Base-by-base conservation (phyloP, 2,329 filamentous ascomycete species). In the Colletotrichum incanum region DNA sequence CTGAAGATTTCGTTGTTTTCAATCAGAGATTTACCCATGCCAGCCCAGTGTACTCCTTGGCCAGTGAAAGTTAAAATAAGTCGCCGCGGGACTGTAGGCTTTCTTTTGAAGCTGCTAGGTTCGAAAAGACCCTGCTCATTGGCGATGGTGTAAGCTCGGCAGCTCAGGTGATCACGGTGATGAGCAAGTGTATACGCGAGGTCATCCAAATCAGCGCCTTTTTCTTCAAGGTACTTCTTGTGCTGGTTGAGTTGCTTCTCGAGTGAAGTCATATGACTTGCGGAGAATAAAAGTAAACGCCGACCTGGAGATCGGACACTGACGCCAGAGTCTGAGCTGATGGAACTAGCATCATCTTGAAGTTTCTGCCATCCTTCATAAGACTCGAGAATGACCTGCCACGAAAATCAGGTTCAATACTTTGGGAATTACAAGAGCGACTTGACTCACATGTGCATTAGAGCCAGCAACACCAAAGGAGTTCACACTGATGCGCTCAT, bases 401-500 rank as follows among this genome's bases (percentile, higher is more conserved):
- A 37, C 12, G 7, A n/a, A 6, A 20, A 1, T 31, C 28, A 31
- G 28, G 3, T 31, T 31, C 28, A 28, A 5, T 14, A n/a, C 6
- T 26, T 12, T 12, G 5, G 26, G 14, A 0, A n/a, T 11, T 1
- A 11, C 9, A 9, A 18, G 34, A 12, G 2, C 5, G n/a, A 34
- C 6, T 31, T 4, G 28, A 50, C 37, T 39, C 60, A 69, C 71
- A 37, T 74, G 73, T 6, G 71, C 71, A 23, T 74, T 74, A 4
- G 67, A 62, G 7, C 73, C 81, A 20, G 81, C 81, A 56, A 78
- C 80, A 12, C 82, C 81, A 63, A 82, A 83, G 2, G 75, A 78
- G 70, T 84, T 84, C 50, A 85, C 75, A 41, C 78, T 79, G 5
- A 80, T 74, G 4, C 82, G 75, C 45, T 80, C 76, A 0, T 59